Percentiles rank a stretch among this genome's conserved stretches.
Evolutionary conservation across 108 stramenopile species (phyloP).

Genomic region (Nitzschia sp.): DNA sequence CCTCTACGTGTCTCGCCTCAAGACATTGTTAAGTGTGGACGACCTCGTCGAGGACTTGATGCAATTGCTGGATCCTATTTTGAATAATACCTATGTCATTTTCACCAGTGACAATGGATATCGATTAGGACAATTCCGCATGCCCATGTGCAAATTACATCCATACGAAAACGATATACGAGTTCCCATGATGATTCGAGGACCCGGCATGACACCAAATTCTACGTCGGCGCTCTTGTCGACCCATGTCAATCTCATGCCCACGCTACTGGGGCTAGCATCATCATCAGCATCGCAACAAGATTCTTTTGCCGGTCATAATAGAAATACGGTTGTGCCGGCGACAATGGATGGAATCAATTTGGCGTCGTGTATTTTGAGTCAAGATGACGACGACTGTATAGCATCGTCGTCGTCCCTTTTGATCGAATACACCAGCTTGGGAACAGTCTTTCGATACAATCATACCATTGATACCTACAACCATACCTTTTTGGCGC

Average conservation of each 20-base stretch:
- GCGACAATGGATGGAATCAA: conserved; percentile 50
- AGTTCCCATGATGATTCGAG: conserved; percentile 51
- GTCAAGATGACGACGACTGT: conserved; percentile 6
- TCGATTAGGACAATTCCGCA: conserved; percentile 48
- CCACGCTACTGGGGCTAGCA: conserved; percentile 47
- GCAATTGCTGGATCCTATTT: neutral
- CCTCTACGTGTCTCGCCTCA: conserved; percentile 38
- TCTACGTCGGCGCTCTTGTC: conserved; percentile 8
- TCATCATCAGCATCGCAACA: too few relatives aligned
- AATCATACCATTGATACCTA: conserved; percentile 38
- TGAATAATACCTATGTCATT: conserved; percentile 48
- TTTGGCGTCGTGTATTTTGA: conserved; percentile 26
- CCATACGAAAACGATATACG: conserved; percentile 51
- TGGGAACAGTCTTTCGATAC: conserved; percentile 40
- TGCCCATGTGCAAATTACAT: conserved; percentile 45
- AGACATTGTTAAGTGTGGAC: conserved; percentile 42
- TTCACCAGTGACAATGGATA: conserved; percentile 63
- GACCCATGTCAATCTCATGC: conserved; percentile 56
- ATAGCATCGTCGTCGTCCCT: neutral
- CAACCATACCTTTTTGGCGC: conserved; percentile 42
- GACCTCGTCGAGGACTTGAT: conserved; percentile 47
- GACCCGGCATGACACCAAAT: conserved; percentile 35
- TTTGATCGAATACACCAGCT: conserved; percentile 38
- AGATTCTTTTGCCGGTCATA: neutral
- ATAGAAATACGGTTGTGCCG: conserved; percentile 19